phyloP scores from a whole-genome alignment of 139 green algal genomes.

The Chara braunii region DNA sequence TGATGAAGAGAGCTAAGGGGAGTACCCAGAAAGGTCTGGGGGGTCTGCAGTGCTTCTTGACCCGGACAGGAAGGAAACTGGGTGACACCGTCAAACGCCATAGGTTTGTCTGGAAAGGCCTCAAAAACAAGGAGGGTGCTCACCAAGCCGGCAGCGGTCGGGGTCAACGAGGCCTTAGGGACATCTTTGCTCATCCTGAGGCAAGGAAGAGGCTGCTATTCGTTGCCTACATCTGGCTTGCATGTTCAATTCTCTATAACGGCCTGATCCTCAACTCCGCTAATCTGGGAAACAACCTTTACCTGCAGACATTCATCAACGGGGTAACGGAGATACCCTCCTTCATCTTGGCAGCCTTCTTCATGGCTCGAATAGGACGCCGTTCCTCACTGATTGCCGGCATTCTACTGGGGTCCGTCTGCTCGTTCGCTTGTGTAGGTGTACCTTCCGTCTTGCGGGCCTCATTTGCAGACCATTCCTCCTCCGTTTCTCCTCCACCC shows the following conservation, averaged over 20 bases:
- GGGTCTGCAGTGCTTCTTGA: no score
- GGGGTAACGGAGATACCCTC: slow-evolving; percentile 13
- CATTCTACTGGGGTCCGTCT: neutral
- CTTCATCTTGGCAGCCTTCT: neutral
- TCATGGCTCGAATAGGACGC: slow-evolving; percentile 6
- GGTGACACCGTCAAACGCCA: no score
- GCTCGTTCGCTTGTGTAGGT: neutral
- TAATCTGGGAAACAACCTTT: slow-evolving; percentile 3
- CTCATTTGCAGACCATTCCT: no score
- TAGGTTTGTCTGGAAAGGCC: no score
- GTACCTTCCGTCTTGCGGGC: neutral
- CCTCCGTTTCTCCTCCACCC: no score
- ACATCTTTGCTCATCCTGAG: neutral
- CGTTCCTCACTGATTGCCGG: neutral
- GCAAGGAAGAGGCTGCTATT: slow-evolving; percentile 5
- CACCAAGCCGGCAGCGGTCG: no score
- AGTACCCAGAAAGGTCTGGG: no score
- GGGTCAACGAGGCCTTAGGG: neutral
- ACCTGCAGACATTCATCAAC: slow-evolving; percentile 15
- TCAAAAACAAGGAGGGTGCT: no score
- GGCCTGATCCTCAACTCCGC: slow-evolving; percentile 1
- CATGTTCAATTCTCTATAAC: slow-evolving; percentile 1
- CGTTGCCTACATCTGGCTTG: slow-evolving; percentile 1
- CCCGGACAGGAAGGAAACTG: no score
- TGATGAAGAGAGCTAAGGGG: no score